Conservation (phyloP, 192 early-diverging fungal species). For the Dimargaris xerosporica region DNA sequence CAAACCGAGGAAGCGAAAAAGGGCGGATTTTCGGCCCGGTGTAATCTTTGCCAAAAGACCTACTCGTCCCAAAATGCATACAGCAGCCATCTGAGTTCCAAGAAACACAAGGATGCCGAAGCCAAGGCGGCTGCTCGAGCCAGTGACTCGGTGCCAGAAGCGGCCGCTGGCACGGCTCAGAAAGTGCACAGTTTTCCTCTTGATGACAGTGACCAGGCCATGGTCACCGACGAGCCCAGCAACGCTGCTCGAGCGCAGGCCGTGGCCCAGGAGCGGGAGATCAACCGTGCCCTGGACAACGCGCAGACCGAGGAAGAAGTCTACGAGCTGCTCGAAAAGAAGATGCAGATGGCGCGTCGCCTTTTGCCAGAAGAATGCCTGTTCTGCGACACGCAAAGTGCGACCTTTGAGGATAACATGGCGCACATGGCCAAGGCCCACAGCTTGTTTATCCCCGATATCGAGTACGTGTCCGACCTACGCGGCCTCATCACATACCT, state of each 20-base stretch:
- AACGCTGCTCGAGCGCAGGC: constrained; percentile 7
- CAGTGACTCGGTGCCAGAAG: not conserved
- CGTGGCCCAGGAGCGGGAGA: constrained; percentile 22
- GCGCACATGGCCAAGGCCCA: constrained; percentile 84
- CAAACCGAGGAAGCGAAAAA: constrained; percentile 24
- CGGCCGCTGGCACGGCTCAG: not conserved
- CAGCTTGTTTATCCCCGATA: constrained; percentile 93
- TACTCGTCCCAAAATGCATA: constrained; percentile 74
- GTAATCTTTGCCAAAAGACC: constrained; percentile 40
- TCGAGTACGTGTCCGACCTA: constrained; percentile 81
- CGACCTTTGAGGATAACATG: constrained; percentile 56
- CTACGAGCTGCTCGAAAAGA: constrained; percentile 63
- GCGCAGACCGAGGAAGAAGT: constrained; percentile 44
- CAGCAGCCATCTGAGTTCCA: constrained; percentile 79
- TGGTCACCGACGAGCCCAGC: not conserved
- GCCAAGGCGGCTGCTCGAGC: constrained; percentile 17
- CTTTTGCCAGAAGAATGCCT: constrained; percentile 71
- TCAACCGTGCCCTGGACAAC: constrained; percentile 23
- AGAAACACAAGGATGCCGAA: constrained; percentile 84
- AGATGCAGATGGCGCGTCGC: constrained; percentile 50
- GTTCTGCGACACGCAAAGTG: constrained; percentile 65
- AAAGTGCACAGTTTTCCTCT: constrained; percentile 24
- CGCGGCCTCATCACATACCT: constrained; percentile 81
- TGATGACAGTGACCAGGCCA: constrained; percentile 23
- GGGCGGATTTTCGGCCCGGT: constrained; percentile 25